Evolutionary conservation across 2,329 filamentous ascomycete genomes (phyloP).

Genomic region (Dactylellina leptospora): DNA sequence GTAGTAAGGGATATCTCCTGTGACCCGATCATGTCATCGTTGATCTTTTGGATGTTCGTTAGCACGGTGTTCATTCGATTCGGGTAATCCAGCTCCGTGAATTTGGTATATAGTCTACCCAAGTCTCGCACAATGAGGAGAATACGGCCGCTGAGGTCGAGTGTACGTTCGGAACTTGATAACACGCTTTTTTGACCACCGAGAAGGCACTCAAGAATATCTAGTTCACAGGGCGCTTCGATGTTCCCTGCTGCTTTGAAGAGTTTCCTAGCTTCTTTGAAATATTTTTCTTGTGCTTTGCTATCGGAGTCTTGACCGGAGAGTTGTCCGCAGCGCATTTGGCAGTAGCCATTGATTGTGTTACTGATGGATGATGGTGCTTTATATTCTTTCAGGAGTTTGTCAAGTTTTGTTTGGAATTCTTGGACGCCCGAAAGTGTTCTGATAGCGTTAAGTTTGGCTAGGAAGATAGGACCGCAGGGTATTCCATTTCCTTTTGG

Average conservation of each 20-base stretch:
- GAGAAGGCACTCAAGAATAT: conserved; percentile 24
- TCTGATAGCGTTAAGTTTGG: conserved; percentile 22
- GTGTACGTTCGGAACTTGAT: not conserved
- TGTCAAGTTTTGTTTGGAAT: conserved; percentile 17
- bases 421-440: not conserved
- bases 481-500: conserved; percentile 18
- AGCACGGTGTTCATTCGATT: conserved; percentile 39
- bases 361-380: conserved; percentile 7
- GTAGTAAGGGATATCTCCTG: conserved; percentile 22
- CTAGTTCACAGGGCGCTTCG: conserved; percentile 47
- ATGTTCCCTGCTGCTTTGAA: conserved; percentile 37
- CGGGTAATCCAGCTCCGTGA: conserved; percentile 42
- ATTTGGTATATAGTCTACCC: conserved; percentile 38
- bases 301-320: conserved; percentile 12
- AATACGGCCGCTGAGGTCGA: conserved; percentile 17
- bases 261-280: conserved; percentile 32
- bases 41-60: conserved; percentile 43
- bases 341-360: conserved; percentile 35
- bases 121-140: conserved; percentile 18
- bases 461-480: conserved; percentile 30
- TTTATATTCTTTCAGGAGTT: conserved; percentile 19
- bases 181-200: conserved; percentile 19
- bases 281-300: conserved; percentile 21
- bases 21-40: conserved; percentile 20
- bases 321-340: conserved; percentile 31